Evolutionary conservation across 2,329 filamentous ascomycete species (phyloP), one percentile per base, ranked within the genome.

Genomic region (Dryadomyces sulphureus): DNA sequence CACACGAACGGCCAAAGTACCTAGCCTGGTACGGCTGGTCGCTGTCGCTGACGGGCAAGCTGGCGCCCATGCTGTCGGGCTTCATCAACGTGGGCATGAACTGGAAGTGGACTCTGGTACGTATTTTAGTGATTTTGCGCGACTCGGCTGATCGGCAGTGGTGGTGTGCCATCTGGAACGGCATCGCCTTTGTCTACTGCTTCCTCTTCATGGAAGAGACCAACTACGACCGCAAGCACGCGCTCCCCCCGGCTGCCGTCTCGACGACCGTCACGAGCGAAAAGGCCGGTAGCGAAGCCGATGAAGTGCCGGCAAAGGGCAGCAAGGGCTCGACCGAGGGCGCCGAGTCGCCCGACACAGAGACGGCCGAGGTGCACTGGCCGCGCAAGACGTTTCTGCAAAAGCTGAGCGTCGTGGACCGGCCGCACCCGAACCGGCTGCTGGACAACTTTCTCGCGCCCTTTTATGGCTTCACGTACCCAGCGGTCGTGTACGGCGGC

Each of bases 121-220:
- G 27, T 32, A 8, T 14, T 4, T 14, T 4, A 5, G 7, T 32
- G 16, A 7, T 12, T 4, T 8, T 32, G 3, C 27, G 27, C 12
- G 17, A 20, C 14, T 19, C 16, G 11, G n/a, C 35, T 19, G 3
- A 16, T 22, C 2, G n/a, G n/a, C 9, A 45, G 47, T 52, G 46
- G 39, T 54, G 52, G 52, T 53, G 52, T 12, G 53, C 58, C 8
- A 60, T 61, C 9, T 59, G 54, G 21, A 54, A 53, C 34, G 58
- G 47, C 2, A 48, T 58, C 7, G 55, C 52, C 5, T 54, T 60
- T n/a, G 43, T 62, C 2, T 55, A 54, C 41, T 56, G 56, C 17
- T 73, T 75, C 57, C 61, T 76, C 42, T 62, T 75, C 45, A 70
- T 74, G 44, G 72, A 75, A 52, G 73, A 77, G 55, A 72, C 70